phyloP scores from a whole-genome alignment of 1,139 yeast species.

The Yamadazyma sp. region DNA sequence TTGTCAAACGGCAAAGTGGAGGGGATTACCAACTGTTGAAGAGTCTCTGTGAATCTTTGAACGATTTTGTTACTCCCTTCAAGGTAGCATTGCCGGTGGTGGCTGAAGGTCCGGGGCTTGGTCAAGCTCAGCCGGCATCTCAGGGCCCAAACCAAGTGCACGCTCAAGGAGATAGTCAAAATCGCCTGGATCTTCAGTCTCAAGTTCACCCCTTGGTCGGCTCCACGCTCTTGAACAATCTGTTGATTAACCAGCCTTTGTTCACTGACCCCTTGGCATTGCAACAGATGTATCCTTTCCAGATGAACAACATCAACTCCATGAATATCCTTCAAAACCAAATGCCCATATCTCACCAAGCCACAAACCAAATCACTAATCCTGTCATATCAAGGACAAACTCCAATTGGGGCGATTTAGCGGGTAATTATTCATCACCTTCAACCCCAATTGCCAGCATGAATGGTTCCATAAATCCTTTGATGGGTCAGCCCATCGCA shows the following conservation, averaged over 20 bases:
- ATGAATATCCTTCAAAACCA: conserved; percentile 28
- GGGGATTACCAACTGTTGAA: conserved; percentile 38
- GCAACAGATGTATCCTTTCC: conserved; percentile 10
- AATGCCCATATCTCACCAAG: conserved; percentile 31
- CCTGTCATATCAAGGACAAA: conserved; percentile 37
- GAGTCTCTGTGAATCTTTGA: conserved; percentile 46
- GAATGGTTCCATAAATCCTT: conserved; percentile 1
- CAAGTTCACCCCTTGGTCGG: conserved; percentile 1
- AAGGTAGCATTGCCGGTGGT: conserved; percentile 46
- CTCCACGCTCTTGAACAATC: conserved; percentile 4
- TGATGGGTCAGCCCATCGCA: background rate
- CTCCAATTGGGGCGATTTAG: conserved; percentile 40
- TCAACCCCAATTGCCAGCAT: conserved; percentile 27
- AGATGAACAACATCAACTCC: conserved; percentile 9
- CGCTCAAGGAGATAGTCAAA: too few species aligned
- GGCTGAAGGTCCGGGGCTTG: background rate
- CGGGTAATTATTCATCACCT: conserved; percentile 27
- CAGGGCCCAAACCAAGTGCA: too few species aligned
- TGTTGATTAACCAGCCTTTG: conserved; percentile 8
- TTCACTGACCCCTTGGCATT: conserved; percentile 4
- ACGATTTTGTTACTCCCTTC: conserved; percentile 61
- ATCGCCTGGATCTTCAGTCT: background rate
- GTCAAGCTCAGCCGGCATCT: too few species aligned
- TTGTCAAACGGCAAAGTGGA: conserved; percentile 57
- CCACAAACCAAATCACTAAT: conserved; percentile 32